Conservation (phyloP, 2,329 filamentous ascomycete species). For the Huntiella omanensis region DNA sequence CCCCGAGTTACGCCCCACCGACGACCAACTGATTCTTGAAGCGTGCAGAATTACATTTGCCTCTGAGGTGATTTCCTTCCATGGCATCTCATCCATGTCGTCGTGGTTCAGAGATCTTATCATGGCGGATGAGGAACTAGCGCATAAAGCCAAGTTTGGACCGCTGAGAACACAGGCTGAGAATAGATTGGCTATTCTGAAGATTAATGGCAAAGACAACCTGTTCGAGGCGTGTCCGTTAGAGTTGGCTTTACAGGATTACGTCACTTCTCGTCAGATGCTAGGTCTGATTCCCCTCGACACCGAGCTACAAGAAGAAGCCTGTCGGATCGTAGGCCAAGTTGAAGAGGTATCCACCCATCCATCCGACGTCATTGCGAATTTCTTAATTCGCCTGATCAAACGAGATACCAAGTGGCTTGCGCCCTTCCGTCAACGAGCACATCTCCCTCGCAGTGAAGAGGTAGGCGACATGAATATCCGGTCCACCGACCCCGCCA, state of each 20-base stretch:
- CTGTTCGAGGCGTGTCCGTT: conserved; percentile 38
- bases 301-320: conserved; percentile 39
- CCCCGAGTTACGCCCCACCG: conserved; percentile 20
- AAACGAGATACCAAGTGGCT: conserved; percentile 34
- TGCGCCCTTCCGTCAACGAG: conserved; percentile 33
- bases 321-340: conserved; percentile 37
- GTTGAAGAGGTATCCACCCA: conserved; percentile 32
- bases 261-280: conserved; percentile 29
- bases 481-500: conserved; percentile 32
- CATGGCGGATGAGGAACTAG: conserved; percentile 26
- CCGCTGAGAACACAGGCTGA: conserved; percentile 28
- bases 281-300: conserved; percentile 42
- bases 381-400: conserved; percentile 37
- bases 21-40: conserved; percentile 36
- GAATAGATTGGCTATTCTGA: conserved; percentile 28
- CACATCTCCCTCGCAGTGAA: conserved; percentile 36
- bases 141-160: conserved; percentile 27
- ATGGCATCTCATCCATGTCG: conserved; percentile 20
- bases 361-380: conserved; percentile 31
- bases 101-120: conserved; percentile 42
- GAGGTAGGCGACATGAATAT: conserved; percentile 30
- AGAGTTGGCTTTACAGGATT: conserved; percentile 34
- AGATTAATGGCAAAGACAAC: conserved; percentile 38
- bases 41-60: conserved; percentile 40
- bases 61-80: conserved; percentile 27